Conservation (phyloP, 768 basidiomycete genomes). For the Leccinum longicurvipes region DNA sequence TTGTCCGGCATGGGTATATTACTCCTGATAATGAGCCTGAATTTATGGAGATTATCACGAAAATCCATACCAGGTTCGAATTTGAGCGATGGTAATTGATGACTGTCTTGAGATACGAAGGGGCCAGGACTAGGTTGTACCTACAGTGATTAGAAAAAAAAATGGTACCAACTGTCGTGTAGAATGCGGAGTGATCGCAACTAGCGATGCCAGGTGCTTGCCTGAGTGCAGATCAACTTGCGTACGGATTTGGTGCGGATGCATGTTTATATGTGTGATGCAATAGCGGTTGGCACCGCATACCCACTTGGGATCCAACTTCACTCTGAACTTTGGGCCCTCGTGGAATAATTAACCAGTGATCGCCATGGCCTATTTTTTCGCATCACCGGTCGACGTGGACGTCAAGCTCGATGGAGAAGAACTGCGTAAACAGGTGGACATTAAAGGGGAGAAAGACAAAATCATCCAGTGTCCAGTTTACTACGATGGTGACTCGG, state of each 20-base stretch:
- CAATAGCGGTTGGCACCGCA: too few species aligned
- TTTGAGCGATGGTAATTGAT: conserved; percentile 47
- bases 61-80: conserved; percentile 70
- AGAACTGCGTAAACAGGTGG: conserved; percentile 83
- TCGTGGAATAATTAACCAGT: neutral
- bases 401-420: conserved; percentile 88
- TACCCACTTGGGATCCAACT: too few species aligned
- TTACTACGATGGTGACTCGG: conserved; percentile 94
- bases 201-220: too few species aligned
- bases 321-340: neutral
- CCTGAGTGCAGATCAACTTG: neutral
- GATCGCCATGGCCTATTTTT: conserved; percentile 73
- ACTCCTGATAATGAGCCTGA: conserved; percentile 87
- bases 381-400: conserved; percentile 85
- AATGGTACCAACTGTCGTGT: neutral
- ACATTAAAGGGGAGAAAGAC: conserved; percentile 88
- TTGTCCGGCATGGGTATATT: conserved; percentile 81
- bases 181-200: neutral
- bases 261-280: too few species aligned
- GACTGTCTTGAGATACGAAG: too few species aligned
- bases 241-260: too few species aligned
- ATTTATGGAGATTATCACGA: conserved; percentile 71
- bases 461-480: conserved; percentile 82
- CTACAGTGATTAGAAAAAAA: neutral
- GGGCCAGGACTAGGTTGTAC: neutral